Base-by-base conservation (phyloP, 2,329 filamentous ascomycete genomes). In the Calonectria pseudoreteaudii region DNA sequence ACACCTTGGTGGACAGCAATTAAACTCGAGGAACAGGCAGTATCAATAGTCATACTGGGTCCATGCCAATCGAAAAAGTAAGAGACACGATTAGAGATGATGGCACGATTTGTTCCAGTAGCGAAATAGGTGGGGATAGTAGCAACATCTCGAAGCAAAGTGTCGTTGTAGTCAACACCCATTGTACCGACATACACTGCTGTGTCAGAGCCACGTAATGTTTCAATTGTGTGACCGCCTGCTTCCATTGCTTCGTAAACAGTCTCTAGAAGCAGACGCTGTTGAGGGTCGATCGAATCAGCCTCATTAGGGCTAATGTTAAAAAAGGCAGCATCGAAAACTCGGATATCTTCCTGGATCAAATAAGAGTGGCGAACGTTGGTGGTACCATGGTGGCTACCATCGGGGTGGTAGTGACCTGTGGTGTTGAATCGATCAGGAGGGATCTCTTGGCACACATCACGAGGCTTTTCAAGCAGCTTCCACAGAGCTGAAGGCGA, bases 1-100 rank as follows among this genome's bases (percentile, higher is more conserved):
- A 52, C 31, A 11, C 87, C 88, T 66, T 85, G 80, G 70, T 90
- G 87, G 23, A 89, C 80, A 16, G 87, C 86, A 30, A 87, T 84
- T 74, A 89, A 79, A 75, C 85, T 87, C 4, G 86, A 87, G 0
- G 87, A 89, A 75, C 88, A 90, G 14, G 87, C 88, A 4, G 88
- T 89, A 73, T 89, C 86, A 4, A 86, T 83, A 1, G 87, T 89
- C 73, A 89, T 85, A 72, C 86, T 88, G 0, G 88, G 87, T 0
- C 89, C 89, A 52, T 84, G 82, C 66, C 90, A 82, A 74, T 90
- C 87, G 72, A 89, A 90, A 80, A 87, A 88, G 75, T 89, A 87
- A 1, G 87, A 89, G 23, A 90, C 81, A 56, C 88, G 82, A 78
- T 90, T 90, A 1, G 87, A 87, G 73, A 88, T 83, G 81, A 89